A percentile compares a stretch with the other conserved stretches of the same genome.
These are phyloP conservation scores for Dioszegia hungarica DNA, from an alignment of 768 basidiomycete species.

Conservation along the genomic window DNA sequence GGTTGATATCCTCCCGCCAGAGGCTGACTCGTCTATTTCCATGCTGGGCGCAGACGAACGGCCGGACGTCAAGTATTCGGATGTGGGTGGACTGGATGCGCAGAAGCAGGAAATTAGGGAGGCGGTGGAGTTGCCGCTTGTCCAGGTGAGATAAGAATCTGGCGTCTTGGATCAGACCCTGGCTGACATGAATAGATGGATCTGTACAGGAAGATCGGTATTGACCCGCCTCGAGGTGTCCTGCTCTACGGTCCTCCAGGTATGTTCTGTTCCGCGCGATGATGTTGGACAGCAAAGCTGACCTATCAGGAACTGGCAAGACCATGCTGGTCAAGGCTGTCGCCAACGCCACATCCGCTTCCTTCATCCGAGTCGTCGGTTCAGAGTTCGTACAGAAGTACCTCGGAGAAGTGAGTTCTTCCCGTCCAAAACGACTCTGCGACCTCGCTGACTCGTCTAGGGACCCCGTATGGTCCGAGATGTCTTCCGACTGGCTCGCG, in stretches of 20 bases:
- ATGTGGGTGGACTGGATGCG: constrained; percentile 93
- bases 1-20: constrained; percentile 95
- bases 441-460: constrained; percentile 22
- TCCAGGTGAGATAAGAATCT: constrained; percentile 36
- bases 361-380: constrained; percentile 97
- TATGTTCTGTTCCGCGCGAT: constrained; percentile 43
- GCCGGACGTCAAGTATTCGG: constrained; percentile 86
- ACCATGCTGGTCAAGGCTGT: constrained; percentile 99
- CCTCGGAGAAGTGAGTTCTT: constrained; percentile 64
- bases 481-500: constrained; percentile 93
- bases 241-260: constrained; percentile 95
- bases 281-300: neutral
- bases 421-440: neutral
- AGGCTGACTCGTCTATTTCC: constrained; percentile 93
- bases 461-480: constrained; percentile 99
- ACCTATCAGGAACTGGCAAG: constrained; percentile 83
- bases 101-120: constrained; percentile 99
- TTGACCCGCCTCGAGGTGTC: constrained; percentile 96
- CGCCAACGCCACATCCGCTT: constrained; percentile 91
- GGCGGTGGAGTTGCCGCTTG: constrained; percentile 85
- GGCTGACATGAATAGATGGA: constrained; percentile 70
- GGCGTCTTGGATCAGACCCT: neutral
- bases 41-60: constrained; percentile 93
- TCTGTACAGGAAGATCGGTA: constrained; percentile 98
- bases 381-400: constrained; percentile 99